phyloP scores from a whole-genome alignment of 139 green algal genomes.

The Eudorina sp. region DNA sequence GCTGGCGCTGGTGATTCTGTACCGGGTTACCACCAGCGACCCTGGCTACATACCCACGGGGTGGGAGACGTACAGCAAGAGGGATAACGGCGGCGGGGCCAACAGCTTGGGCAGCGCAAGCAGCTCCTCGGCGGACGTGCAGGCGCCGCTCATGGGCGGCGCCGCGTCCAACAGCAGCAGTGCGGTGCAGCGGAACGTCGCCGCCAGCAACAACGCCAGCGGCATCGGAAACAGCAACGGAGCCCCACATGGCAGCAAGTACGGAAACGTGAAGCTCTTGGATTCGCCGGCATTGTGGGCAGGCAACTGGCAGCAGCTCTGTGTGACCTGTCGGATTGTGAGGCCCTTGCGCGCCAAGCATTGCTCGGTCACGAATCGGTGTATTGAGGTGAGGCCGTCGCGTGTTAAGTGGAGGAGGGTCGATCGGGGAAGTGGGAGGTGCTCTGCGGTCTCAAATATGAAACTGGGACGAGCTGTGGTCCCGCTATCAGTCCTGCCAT shows the following conservation, averaged over 20 bases:
- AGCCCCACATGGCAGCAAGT: background rate
- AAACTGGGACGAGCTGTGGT: no score
- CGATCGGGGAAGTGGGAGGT: no score
- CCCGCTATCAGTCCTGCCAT: no score
- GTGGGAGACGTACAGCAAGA: slow-evolving; percentile 56
- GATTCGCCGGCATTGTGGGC: slow-evolving; percentile 90
- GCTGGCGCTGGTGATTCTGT: slow-evolving; percentile 77
- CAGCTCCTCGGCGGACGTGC: background rate
- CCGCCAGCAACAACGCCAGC: background rate
- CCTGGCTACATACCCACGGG: slow-evolving; percentile 82
- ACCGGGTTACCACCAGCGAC: slow-evolving; percentile 84
- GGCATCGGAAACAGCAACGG: background rate
- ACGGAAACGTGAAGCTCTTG: slow-evolving; percentile 58
- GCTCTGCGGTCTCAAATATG: no score
- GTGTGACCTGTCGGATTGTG: slow-evolving; percentile 93
- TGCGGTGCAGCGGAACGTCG: background rate
- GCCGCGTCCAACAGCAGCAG: background rate
- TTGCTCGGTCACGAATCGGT: slow-evolving; percentile 88
- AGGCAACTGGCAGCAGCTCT: slow-evolving; percentile 92
- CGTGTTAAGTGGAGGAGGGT: no score
- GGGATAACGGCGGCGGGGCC: background rate
- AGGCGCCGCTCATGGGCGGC: background rate
- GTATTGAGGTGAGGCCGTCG: slow-evolving; percentile 74
- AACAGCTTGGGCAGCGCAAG: background rate
- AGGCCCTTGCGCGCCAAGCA: slow-evolving; percentile 94